Evolutionary conservation across 202 grass and related monocot genomes (phyloP).

Genomic region (Setaria viridis): DNA sequence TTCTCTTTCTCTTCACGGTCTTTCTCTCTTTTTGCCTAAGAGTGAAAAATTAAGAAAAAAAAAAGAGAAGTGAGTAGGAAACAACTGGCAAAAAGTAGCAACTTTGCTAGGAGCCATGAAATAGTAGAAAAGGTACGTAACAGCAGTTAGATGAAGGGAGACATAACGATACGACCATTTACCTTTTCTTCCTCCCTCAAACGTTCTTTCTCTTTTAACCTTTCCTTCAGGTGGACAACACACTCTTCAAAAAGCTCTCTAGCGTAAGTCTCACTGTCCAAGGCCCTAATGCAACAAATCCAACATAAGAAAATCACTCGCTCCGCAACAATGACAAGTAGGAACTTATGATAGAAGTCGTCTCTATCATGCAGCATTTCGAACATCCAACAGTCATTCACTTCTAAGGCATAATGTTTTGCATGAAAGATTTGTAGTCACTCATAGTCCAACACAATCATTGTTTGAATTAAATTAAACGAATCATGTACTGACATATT

Average conservation of each 20-base stretch:
- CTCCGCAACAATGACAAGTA: conserved; percentile 21
- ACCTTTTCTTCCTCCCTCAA: conserved; percentile 98
- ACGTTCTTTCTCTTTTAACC: conserved; percentile 93
- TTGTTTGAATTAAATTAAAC: not conserved
- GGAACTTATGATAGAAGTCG: not conserved
- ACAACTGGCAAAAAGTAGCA: not conserved
- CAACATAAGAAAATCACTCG: conserved; percentile 44
- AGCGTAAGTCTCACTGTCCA: conserved; percentile 68
- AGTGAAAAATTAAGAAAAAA: not conserved
- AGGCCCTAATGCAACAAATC: conserved; percentile 58
- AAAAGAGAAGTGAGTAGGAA: not conserved
- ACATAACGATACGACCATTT: conserved; percentile 30
- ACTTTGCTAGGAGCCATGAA: not conserved
- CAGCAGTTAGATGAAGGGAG: conserved; percentile 1
- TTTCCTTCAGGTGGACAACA: conserved; percentile 82
- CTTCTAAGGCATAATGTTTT: conserved; percentile 2
- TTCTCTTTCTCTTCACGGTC: conserved; percentile 59
- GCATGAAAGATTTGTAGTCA: not conserved
- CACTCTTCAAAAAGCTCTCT: conserved; percentile 91
- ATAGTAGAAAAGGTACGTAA: conserved; percentile 2
- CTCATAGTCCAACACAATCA: not conserved
- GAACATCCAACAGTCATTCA: not conserved
- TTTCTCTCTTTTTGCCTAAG: conserved; percentile 55
- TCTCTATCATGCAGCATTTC: not conserved
- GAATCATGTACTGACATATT: not conserved